A percentile compares a stretch with the other conserved stretches of the same genome.
Conservation (phyloP, 345 rosid genomes). For the Camelina sativa region DNA sequence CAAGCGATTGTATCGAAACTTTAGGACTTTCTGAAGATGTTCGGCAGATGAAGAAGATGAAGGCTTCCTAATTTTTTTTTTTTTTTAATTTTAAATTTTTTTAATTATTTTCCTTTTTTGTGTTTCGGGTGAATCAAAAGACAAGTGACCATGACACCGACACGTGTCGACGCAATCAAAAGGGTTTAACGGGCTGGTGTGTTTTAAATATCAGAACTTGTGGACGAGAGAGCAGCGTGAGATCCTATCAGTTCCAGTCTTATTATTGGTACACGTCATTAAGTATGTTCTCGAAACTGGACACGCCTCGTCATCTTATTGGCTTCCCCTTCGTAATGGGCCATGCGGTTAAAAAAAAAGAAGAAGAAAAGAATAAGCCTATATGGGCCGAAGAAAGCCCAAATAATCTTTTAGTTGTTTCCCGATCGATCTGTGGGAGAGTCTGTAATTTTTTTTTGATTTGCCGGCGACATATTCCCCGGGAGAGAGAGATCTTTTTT, state of each 20-base stretch:
- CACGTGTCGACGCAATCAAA: slow-evolving; percentile 67
- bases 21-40: slow-evolving; percentile 52
- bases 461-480: slow-evolving; percentile 8
- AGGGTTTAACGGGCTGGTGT: slow-evolving; percentile 42
- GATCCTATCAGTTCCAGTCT: slow-evolving; percentile 79
- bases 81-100: slow-evolving; percentile 16
- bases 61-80: slow-evolving; percentile 30
- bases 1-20: slow-evolving; percentile 22
- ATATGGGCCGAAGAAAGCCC: slow-evolving; percentile 37
- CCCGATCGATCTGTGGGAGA: neutral
- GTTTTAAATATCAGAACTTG: slow-evolving; percentile 64
- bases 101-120: slow-evolving; percentile 31
- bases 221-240: slow-evolving; percentile 70
- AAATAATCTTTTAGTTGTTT: slow-evolving; percentile 7
- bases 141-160: slow-evolving; percentile 39
- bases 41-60: slow-evolving; percentile 33
- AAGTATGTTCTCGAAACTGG: neutral
- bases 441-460: neutral
- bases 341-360: neutral
- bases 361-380: neutral
- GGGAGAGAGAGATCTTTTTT: slow-evolving; percentile 11
- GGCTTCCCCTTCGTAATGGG: neutral
- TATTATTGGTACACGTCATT: slow-evolving; percentile 71
- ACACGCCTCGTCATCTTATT: slow-evolving; percentile 41
- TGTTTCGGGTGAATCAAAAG: slow-evolving; percentile 40